Percentiles rank a stretch among this genome's conserved stretches.
phyloP scores from a whole-genome alignment of 2,329 filamentous ascomycete genomes.

The Cordyceps fumosorosea region DNA sequence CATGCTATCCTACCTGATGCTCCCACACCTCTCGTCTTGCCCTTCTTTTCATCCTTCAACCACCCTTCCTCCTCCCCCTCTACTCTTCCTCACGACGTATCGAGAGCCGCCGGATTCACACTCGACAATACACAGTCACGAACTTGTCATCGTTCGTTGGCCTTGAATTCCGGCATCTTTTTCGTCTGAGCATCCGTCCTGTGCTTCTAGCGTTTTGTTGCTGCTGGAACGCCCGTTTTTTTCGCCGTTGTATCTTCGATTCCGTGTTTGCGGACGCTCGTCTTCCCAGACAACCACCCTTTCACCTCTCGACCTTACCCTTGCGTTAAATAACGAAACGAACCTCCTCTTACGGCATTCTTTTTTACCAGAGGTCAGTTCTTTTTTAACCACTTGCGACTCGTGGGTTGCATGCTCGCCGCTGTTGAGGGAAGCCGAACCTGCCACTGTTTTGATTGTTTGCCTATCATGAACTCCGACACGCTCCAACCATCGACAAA shows the following conservation, averaged over 20 bases:
- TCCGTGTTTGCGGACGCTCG: slow-evolving; percentile 14
- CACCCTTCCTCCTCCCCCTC: slow-evolving; percentile 18
- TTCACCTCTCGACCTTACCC: slow-evolving; percentile 12
- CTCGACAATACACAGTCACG: slow-evolving; percentile 8
- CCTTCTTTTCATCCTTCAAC: slow-evolving; percentile 17
- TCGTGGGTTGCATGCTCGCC: background rate
- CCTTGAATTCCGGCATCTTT: slow-evolving; percentile 23
- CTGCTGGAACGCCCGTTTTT: slow-evolving; percentile 10
- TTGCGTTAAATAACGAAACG: background rate
- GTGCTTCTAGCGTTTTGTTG: slow-evolving; percentile 21
- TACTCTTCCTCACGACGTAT: slow-evolving; percentile 24
- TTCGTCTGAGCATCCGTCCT: slow-evolving; percentile 24
- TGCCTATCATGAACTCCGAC: background rate
- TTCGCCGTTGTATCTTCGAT: background rate
- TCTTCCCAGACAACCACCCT: slow-evolving; percentile 15
- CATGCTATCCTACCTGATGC: slow-evolving; percentile 11
- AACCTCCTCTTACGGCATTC: slow-evolving; percentile 10
- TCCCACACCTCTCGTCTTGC: slow-evolving; percentile 18
- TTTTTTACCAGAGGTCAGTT: slow-evolving; percentile 16
- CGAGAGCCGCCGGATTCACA: slow-evolving; percentile 24
- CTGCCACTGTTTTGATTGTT: slow-evolving; percentile 8
- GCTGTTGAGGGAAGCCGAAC: background rate
- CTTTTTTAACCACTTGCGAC: background rate
- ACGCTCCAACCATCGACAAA: background rate
- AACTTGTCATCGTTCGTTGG: slow-evolving; percentile 23